Base-by-base conservation (phyloP, 768 basidiomycete species). In the Suillus subaureus region DNA sequence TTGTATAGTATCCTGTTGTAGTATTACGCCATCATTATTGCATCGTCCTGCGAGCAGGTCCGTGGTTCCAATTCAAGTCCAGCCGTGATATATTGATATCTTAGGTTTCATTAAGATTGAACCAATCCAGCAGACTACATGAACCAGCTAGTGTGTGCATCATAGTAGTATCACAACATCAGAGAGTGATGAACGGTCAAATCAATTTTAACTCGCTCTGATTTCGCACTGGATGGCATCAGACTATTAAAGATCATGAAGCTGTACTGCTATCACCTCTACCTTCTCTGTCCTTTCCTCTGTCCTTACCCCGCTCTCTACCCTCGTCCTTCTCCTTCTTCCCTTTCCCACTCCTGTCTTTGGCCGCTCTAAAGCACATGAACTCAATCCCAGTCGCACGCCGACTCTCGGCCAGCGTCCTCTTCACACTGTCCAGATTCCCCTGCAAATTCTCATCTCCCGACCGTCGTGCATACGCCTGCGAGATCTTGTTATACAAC, bases 381-480 rank as follows among this genome's bases (percentile, higher is more conserved):
- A 97, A 99, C 74, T 97, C 94, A 63, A 97, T 91, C 7, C 92
- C 93, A 6, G 97, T 99, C 60, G 94, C 92, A 62, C 93, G 85
- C 52, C 96, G 86, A 31, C 93, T 91, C 66, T 97, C 95, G 47
- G 89, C 88, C 64, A 99, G 79, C 28, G 91, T 95, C 81, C 89
- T 92, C 82, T 96, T 96, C 64, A 99, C 91, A 12, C 90, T 89
- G 71, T 98, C 94, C 61, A 99, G 83, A 72, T 95, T 91, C 23
- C 81, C 80, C 75, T 98, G 94, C 64, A 98, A 79, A 72, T 93
- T 93, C 76, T 92, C 91, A 69, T 94, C 91, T 43, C 93, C 93
- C 6, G 91, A 87, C 40, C 92, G 87, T 35, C 93, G 89, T 45
- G 89, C 85, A 78, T 99, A 99, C 21, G 94, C 91, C 77, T 94